Evolutionary conservation across 768 basidiomycete genomes (phyloP).

Genomic region (Imleria badia): DNA sequence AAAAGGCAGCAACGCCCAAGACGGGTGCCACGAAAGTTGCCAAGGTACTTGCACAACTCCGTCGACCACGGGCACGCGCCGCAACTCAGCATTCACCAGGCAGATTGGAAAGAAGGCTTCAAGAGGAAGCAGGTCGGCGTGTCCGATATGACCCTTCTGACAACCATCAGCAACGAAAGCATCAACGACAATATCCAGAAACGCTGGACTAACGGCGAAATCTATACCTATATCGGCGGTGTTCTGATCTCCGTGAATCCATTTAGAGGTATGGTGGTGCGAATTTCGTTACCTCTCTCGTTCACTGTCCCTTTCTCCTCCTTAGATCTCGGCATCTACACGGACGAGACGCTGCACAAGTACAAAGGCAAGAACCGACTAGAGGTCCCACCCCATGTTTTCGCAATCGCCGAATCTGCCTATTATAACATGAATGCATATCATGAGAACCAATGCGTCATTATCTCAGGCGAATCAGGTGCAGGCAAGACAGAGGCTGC

Average conservation of each 20-base stretch:
- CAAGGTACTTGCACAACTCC: conserved; percentile 51
- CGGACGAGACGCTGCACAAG: conserved; percentile 77
- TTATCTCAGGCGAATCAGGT: conserved; percentile 98
- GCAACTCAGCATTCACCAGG: conserved; percentile 46
- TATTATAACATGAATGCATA: conserved; percentile 99
- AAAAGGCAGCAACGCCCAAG: conserved; percentile 72
- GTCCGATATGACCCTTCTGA: conserved; percentile 96
- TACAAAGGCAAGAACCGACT: conserved; percentile 98
- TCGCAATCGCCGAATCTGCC: conserved; percentile 92
- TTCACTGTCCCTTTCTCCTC: conserved; percentile 6
- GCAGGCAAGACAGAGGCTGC: conserved; percentile 99
- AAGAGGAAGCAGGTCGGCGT: conserved; percentile 99
- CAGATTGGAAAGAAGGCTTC: conserved; percentile 99
- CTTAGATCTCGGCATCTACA: conserved; percentile 95
- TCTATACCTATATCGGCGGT: conserved; percentile 99
- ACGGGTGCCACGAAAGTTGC: conserved; percentile 62
- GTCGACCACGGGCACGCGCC: conserved; percentile 4
- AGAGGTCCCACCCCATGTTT: conserved; percentile 98
- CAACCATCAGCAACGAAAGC: conserved; percentile 95
- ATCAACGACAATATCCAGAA: conserved; percentile 98
- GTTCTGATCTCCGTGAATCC: conserved; percentile 99
- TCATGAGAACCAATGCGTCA: conserved; percentile 99
- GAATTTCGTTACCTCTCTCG: not conserved
- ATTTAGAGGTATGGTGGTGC: conserved; percentile 69
- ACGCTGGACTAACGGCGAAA: conserved; percentile 92